phyloP scores from a whole-genome alignment of 2,329 filamentous ascomycete genomes.

The Aureobasidium sp. region DNA sequence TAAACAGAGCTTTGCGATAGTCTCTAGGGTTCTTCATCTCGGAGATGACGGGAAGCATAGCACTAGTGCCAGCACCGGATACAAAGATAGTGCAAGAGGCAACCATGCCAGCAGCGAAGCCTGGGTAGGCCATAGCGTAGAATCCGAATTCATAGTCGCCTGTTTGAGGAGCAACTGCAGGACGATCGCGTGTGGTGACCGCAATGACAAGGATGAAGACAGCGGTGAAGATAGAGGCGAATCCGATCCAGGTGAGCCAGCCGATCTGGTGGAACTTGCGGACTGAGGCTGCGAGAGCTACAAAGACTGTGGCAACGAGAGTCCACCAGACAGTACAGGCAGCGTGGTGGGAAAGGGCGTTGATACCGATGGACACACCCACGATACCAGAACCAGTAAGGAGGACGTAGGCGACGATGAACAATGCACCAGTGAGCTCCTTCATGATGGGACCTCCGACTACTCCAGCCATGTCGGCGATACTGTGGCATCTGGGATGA shows the following conservation, averaged over 20 bases:
- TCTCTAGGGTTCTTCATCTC: conserved; percentile 54
- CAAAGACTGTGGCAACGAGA: conserved; percentile 42
- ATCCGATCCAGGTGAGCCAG: conserved; percentile 54
- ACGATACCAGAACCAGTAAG: conserved; percentile 50
- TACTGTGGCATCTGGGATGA: conserved; percentile 43
- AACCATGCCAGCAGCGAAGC: conserved; percentile 50
- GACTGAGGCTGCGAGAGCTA: conserved; percentile 43
- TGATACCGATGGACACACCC: conserved; percentile 50
- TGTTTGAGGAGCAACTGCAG: conserved; percentile 51
- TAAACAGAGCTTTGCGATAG: conserved; percentile 51
- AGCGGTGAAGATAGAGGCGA: conserved; percentile 48
- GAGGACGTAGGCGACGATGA: conserved; percentile 50
- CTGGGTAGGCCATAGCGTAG: conserved; percentile 45
- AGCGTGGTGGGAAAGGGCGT: conserved; percentile 49
- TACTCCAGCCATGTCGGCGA: conserved; percentile 50
- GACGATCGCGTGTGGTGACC: conserved; percentile 48
- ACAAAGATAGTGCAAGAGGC: conserved; percentile 52
- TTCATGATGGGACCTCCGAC: conserved; percentile 44
- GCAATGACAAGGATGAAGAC: conserved; percentile 36
- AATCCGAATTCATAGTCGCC: conserved; percentile 54
- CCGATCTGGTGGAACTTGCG: conserved; percentile 53
- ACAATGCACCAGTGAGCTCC: conserved; percentile 47
- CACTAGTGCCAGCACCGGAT: conserved; percentile 50
- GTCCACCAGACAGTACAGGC: conserved; percentile 52
- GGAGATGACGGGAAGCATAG: conserved; percentile 55